Percentiles rank a stretch among this genome's conserved stretches.
phyloP scores from a whole-genome alignment of 305 asterid genomes.

The Ruellia speciosa region DNA sequence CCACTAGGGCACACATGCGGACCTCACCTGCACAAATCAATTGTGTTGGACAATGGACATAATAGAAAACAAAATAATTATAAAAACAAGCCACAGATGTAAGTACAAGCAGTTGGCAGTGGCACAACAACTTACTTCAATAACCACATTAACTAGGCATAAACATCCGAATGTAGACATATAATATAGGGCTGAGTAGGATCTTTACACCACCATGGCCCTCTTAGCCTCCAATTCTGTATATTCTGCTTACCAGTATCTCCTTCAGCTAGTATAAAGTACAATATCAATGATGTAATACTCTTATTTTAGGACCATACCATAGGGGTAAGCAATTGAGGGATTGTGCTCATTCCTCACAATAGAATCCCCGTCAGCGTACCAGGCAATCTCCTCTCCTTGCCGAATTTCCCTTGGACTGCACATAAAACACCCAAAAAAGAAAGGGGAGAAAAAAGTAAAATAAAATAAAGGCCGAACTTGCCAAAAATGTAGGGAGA shows the following conservation, averaged over 20 bases:
- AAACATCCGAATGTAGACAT: slow-evolving; percentile 1
- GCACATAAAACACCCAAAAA: slow-evolving; percentile 19
- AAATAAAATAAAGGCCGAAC: no score
- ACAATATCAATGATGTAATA: slow-evolving; percentile 18
- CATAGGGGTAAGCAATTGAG: slow-evolving; percentile 89
- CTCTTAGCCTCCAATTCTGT: not conserved
- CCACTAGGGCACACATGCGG: no score
- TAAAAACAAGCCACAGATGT: slow-evolving; percentile 8
- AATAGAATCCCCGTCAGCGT: slow-evolving; percentile 95
- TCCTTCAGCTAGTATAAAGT: slow-evolving; percentile 3
- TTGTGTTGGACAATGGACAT: not conserved
- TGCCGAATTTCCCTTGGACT: slow-evolving; percentile 94
- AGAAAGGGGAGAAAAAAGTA: not conserved
- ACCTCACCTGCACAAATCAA: no score
- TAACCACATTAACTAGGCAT: slow-evolving; percentile 9
- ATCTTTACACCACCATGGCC: not conserved
- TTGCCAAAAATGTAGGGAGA: not conserved
- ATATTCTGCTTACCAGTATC: not conserved
- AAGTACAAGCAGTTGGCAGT: not conserved
- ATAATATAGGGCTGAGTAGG: not conserved
- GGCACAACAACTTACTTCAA: not conserved
- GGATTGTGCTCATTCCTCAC: slow-evolving; percentile 90
- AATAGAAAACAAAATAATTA: slow-evolving; percentile 13
- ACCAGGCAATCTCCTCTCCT: slow-evolving; percentile 99
- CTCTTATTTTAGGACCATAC: slow-evolving; percentile 33